Evolutionary conservation across 176 grass and related monocot species (phyloP), one percentile per base, ranked within the genome.

Genomic region (Raddia distichophylla): DNA sequence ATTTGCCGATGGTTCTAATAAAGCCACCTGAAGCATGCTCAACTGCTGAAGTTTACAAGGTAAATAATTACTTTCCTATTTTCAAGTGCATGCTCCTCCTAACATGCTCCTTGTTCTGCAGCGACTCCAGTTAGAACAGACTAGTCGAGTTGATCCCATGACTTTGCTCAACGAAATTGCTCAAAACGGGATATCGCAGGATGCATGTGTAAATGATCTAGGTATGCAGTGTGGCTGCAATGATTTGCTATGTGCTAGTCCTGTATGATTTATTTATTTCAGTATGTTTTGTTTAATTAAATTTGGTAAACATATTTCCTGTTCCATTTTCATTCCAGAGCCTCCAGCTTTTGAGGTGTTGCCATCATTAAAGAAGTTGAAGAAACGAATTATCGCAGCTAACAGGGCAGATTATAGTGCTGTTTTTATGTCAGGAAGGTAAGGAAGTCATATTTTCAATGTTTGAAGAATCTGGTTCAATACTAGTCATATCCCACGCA

Each of bases 351-450:
- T 99, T 99, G 91, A 96, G 76, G 93, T 99, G 34, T 87, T 99
- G 70, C 85, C 89, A 72, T 96, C 89, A 9, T 80, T 99, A 62
- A 96, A 92, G 50, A 93, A 58, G 89, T 83, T 99, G 77, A 99
- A 99, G 86, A 95, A 92, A 81, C 89, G 93, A 58, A 90, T 99
- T 76, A 90, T 92, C 80, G 89, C 93, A 78, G 85, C 93, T 61
- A 83, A 87, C 80, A 55, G 91, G 8, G 93, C 89, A 46, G 76
- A 88, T 49, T 96, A 99, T 57, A 78, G 59, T 73, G 89, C 97
- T 87, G 93, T 99, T 93, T 93, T 99, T 73, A 99, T 96, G 97
- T 96, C 97, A 90, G 97, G 97, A 90, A 99, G 97, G 97, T 96
- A 91, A 73, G 51, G 6, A 76, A 42, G 35, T 1, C 35, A 56